Evolutionary conservation across 2,329 filamentous ascomycete species (phyloP), one percentile per base, ranked within the genome.

Genomic region (Microthyrium microscopicum): DNA sequence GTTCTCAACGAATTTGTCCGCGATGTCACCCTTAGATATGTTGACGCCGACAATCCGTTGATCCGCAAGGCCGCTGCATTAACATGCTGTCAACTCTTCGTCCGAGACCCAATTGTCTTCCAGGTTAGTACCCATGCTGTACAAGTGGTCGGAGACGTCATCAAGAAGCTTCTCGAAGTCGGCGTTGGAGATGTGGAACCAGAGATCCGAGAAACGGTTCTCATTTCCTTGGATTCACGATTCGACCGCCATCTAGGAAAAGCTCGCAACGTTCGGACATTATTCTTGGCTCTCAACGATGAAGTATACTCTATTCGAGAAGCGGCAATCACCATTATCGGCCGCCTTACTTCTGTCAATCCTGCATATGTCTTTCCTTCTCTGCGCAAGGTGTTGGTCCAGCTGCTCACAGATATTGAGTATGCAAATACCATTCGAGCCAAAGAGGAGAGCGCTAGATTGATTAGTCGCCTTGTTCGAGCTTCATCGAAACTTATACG

Each of bases 311-410:
- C 75, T 2, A 93, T 95, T 39, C 70, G 91, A 45, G 85, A 98
- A 57, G 87, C 89, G 19, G 81, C 89, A 6, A 94, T 99, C 47
- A 78, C 82, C 13, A 94, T 98, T 42, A 93, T 98, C 46, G 91
- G 89, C 20, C 82, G 91, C 9, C 63, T 99, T 36, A 91, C 89
- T 1, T 70, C 73, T 33, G 77, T 84, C 42, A 98, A 98, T 43
- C 91, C 89, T 1, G 91, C 91, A 37, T 98, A 98, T 54, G 85
- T 98, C 43, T 92, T 98, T 47, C 89, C 91, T 2, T 91, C 89
- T 0, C 57, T 98, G 25, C 78, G 89, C 41, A 98, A 98, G 56
- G 79, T 91, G 5, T 70, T 98, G 18, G 85, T 98, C 38, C 91
- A 98, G 55, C 76, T 98, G 54, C 68, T 98, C 40, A 98, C 89